Conservation (phyloP, 257 asterid genomes). For the Gardenia jasminoides region DNA sequence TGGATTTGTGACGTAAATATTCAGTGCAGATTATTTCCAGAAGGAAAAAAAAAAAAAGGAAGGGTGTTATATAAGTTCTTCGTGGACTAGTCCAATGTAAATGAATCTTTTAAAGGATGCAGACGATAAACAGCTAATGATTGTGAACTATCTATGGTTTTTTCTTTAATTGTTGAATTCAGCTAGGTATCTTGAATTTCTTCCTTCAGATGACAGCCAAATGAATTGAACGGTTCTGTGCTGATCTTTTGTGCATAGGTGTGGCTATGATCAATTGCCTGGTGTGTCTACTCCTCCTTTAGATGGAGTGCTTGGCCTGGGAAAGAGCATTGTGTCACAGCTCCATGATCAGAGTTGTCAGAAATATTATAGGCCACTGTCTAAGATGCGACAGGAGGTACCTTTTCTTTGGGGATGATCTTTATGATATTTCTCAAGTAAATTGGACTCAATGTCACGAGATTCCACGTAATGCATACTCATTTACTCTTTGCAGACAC, state of each 20-base stretch:
- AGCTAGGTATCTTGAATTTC: background rate
- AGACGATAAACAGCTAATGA: background rate
- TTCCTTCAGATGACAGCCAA: background rate
- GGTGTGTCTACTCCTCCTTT: slow-evolving; percentile 71
- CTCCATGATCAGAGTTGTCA: slow-evolving; percentile 71
- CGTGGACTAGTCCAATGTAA: background rate
- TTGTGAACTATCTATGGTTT: background rate
- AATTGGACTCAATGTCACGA: slow-evolving; percentile 88
- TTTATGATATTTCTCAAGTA: slow-evolving; percentile 65
- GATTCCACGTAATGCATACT: slow-evolving; percentile 53
- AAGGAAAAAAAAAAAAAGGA: background rate
- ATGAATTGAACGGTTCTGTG: background rate
- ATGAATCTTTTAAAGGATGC: background rate
- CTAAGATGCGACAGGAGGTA: slow-evolving; percentile 68
- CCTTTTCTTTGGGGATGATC: slow-evolving; percentile 87
- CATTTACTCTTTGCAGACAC: background rate
- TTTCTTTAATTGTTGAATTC: background rate
- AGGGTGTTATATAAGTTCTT: too few species aligned
- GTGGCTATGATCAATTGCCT: slow-evolving; percentile 93
- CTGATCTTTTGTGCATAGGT: slow-evolving; percentile 35
- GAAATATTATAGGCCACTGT: slow-evolving; percentile 83
- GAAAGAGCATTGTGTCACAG: slow-evolving; percentile 82
- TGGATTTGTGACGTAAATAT: background rate
- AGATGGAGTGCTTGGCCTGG: slow-evolving; percentile 97
- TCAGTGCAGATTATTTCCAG: background rate